phyloP scores from a whole-genome alignment of 1,284 basidiomycete genomes.

The Tilletia walkeri region DNA sequence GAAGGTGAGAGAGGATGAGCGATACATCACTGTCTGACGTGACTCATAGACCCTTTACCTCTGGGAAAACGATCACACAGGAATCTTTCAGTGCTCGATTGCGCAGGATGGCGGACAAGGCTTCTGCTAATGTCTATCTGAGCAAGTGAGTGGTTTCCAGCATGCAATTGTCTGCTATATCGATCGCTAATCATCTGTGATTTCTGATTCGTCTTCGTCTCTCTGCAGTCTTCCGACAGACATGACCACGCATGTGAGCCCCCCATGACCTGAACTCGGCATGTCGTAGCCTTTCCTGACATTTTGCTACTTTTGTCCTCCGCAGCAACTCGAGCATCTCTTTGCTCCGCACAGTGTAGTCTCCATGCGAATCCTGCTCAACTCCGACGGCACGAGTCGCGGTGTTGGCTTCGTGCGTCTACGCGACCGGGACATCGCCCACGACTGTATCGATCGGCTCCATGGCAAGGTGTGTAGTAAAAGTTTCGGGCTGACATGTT shows the following conservation, averaged over 20 bases:
- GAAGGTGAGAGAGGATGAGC: slow-evolving; percentile 24
- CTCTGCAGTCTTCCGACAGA: slow-evolving; percentile 3
- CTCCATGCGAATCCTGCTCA: slow-evolving; percentile 42
- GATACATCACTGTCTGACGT: not conserved
- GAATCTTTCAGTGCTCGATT: slow-evolving; percentile 43
- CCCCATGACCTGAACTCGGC: not conserved
- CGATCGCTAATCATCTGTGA: not conserved
- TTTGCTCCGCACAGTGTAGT: slow-evolving; percentile 42
- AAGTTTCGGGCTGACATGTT: too few relatives aligned
- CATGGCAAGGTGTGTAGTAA: slow-evolving; percentile 29
- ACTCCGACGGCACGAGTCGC: slow-evolving; percentile 37
- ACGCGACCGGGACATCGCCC: slow-evolving; percentile 34
- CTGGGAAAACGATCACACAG: slow-evolving; percentile 7
- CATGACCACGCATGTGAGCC: slow-evolving; percentile 12
- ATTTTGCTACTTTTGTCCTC: not conserved
- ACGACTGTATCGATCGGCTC: slow-evolving; percentile 41
- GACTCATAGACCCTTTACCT: too few relatives aligned
- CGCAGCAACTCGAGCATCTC: slow-evolving; percentile 43
- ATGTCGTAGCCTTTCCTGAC: not conserved
- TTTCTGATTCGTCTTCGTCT: not conserved
- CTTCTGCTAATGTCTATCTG: slow-evolving; percentile 44
- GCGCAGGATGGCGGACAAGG: slow-evolving; percentile 37
- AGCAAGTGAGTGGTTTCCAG: slow-evolving; percentile 29
- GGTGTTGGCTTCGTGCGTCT: slow-evolving; percentile 47
- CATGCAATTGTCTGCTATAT: not conserved